phyloP scores from a whole-genome alignment of 257 asterid genomes.

The Voacanga thouarsii region DNA sequence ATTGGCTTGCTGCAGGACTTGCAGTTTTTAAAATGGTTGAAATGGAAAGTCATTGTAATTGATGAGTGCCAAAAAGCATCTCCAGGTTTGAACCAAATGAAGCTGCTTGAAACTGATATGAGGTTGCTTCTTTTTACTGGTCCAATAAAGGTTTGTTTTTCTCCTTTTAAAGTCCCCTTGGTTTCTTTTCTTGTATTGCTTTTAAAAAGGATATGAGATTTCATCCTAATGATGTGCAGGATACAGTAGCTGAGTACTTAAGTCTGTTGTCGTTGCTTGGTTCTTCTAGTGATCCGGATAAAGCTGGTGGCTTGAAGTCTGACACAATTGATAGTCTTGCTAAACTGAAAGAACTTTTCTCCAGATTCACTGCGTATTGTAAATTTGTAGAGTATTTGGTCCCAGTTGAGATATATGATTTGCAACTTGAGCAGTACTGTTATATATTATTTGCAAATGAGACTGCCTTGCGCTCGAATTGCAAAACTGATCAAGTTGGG shows the following conservation, averaged over 20 bases:
- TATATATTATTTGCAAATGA: slow-evolving; percentile 53
- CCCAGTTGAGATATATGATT: slow-evolving; percentile 71
- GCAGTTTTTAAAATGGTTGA: slow-evolving; percentile 36
- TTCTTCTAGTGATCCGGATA: slow-evolving; percentile 35
- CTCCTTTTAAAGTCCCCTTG: slow-evolving; percentile 10
- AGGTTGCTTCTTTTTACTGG: slow-evolving; percentile 51
- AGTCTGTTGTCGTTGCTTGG: slow-evolving; percentile 51
- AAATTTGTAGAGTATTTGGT: slow-evolving; percentile 85
- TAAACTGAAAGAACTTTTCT: slow-evolving; percentile 41
- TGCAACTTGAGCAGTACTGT: slow-evolving; percentile 90
- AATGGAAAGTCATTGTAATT: slow-evolving; percentile 56
- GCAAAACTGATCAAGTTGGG: slow-evolving; percentile 57
- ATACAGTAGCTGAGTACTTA: slow-evolving; percentile 41
- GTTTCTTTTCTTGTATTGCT: slow-evolving; percentile 3
- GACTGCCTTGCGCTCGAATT: slow-evolving; percentile 51
- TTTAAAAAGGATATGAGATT: not conserved
- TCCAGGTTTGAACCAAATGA: slow-evolving; percentile 37
- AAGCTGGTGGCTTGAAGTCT: slow-evolving; percentile 35
- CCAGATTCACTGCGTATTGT: slow-evolving; percentile 42
- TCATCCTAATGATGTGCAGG: slow-evolving; percentile 31
- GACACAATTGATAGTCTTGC: slow-evolving; percentile 44
- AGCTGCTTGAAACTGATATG: slow-evolving; percentile 38
- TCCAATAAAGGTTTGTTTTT: slow-evolving; percentile 45
- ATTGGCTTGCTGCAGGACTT: slow-evolving; percentile 48
- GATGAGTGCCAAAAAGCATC: slow-evolving; percentile 47